Evolutionary conservation across 768 basidiomycete species (phyloP), one percentile per base, ranked within the genome.

Genomic region (Agrocybe chaxingu): DNA sequence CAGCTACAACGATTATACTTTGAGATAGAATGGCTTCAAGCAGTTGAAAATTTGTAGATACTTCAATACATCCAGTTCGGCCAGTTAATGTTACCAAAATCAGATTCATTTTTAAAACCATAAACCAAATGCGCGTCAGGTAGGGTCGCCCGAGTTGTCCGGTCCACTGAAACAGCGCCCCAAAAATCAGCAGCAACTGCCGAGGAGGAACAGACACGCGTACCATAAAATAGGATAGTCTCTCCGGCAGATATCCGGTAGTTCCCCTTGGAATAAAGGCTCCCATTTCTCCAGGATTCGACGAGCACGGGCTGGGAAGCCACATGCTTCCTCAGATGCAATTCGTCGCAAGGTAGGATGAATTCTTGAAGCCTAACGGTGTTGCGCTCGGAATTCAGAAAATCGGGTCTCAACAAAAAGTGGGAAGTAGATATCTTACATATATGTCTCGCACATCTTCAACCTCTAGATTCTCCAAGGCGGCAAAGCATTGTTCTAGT

Each of bases 121-220:
- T 52, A 56, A 7, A 54, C 33, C 1, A 59, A 52, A 10, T 42
- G 18, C 6, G 0, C 2, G 37, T 18, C 7, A 39, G 46, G 24
- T 36, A 51, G 33, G 2, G 48, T 51, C 8, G 54, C 54, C 4
- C 34, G n/a, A 32, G 50, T 48, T 11, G 30, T 54, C 13, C 57
- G 53, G 62, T 66, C 24, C 64, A 12, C 45, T 66, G 51, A 34
- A 64, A 51, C 19, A 62, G 24, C 8, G 63, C 54, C 9, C 62
- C 59, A 45, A 62, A 54, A 51, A 43, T 37, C 42, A 43, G 16
- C 42, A 43, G 16, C 38, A 36, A 8, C 43, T 33, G 32, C 42
- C 12, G 18, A 38, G 18, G 31, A 42, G 33, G 2, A 41, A 36
- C 30, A 42, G 62, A 37, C 13, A 62, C 48, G 36, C 60, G 60